Base-by-base conservation (phyloP, 202 grass and related monocot genomes). In the Zoysia matrella region DNA sequence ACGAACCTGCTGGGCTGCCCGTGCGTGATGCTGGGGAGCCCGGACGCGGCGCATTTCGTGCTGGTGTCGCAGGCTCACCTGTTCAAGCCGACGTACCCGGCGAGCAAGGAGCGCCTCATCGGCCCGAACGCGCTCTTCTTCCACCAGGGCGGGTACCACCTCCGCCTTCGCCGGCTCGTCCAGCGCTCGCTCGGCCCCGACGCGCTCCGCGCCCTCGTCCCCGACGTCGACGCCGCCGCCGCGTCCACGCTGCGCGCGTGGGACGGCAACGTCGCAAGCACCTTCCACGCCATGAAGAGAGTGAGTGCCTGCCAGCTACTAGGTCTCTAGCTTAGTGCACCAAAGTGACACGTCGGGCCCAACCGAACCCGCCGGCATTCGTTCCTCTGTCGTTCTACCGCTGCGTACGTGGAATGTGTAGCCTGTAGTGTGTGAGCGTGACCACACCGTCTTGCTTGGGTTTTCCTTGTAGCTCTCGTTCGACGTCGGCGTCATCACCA, bases 61-160 rank as follows among this genome's bases (percentile, higher is more conserved):
- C 79, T 97, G 44, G 94, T 97, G 60, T 82, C 94, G 49, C 87
- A 72, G 54, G 89, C 92, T 4, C 30, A 36, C 30, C 30, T 36
- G 30, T 36, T 36, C 30, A 36, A 36, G 30, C 30, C 30, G 30
- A 36, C 30, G 30, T 36, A 36, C 30, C 30, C 30, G 30, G 30
- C 30, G 30, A 36, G 30, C 30, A 36, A 36, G 89, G 90, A 92
- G 80, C 73, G 77, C 2, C 80, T 97, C 78, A 87, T 97, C 43
- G 94, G 94, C 2, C 86, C 89, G 6, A 69, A 58, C 46, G 94
- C 94, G 14, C 75, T 97, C 65, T 97, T 97, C 92, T 97, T 94
- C 91, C 92, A 97, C 80, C 83, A 86, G 76, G 94, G 94, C 58
- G 91, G 87, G 14, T 89, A 99, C 81, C 96, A 99, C 88, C 62